A percentile compares a stretch with the other conserved stretches of the same genome.
Evolutionary conservation across 306 rosid genomes (phyloP).

Genomic region (Prunus salicina): DNA sequence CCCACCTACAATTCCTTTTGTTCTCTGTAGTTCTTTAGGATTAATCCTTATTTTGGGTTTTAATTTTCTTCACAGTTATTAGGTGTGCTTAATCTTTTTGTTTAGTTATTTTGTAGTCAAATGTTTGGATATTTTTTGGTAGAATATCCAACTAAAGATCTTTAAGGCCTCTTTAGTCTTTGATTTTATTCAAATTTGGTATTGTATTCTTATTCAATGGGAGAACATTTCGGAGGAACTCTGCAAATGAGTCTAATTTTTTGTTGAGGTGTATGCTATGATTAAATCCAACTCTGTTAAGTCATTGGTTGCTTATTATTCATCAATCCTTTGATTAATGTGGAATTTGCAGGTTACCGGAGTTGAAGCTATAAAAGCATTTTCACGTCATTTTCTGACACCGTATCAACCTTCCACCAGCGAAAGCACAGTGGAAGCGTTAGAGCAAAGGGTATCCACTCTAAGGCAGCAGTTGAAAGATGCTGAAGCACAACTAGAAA

Average conservation of each 20-base stretch:
- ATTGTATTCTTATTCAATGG: background rate
- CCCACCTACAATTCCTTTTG: background rate
- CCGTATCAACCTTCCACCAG: slow-evolving; percentile 51
- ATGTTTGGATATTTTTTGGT: background rate
- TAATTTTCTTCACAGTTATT: background rate
- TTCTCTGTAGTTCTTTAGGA: background rate
- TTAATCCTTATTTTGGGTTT: background rate
- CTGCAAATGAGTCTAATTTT: background rate
- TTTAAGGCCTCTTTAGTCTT: background rate
- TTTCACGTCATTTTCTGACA: slow-evolving; percentile 59
- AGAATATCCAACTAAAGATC: background rate
- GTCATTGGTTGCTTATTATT: background rate
- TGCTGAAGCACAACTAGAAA: slow-evolving; percentile 70
- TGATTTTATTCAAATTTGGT: background rate
- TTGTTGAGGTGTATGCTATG: background rate
- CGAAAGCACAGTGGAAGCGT: slow-evolving; percentile 48
- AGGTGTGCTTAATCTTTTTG: background rate
- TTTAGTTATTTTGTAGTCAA: background rate
- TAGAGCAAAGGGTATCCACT: slow-evolving; percentile 54
- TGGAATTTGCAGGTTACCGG: slow-evolving; percentile 77
- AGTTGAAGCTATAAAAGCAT: slow-evolving; percentile 69
- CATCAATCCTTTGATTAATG: slow-evolving; percentile 9
- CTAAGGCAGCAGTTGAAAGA: slow-evolving; percentile 57
- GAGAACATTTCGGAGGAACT: background rate
- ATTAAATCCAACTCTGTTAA: background rate